These are phyloP conservation scores for Solanum lycopersicoides DNA, from an alignment of 257 asterid species.

Conservation along the genomic window DNA sequence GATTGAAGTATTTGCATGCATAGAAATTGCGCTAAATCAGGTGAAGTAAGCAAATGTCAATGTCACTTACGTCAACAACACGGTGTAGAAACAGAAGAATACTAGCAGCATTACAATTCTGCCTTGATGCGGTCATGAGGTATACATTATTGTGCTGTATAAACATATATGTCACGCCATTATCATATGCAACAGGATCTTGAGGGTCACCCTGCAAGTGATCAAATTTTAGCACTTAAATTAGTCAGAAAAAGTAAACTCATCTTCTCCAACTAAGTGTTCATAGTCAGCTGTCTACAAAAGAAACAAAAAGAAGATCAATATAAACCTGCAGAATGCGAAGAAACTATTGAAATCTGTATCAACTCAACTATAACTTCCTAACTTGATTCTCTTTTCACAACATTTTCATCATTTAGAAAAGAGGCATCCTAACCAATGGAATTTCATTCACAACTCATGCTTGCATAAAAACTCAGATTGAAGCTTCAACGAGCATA, in stretches of 20 bases:
- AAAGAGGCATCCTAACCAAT: not conserved
- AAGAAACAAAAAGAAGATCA: not conserved
- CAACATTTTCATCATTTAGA: not conserved
- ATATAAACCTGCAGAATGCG: not conserved
- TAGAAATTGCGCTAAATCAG: not conserved
- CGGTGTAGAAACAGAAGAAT: slow-evolving; percentile 92
- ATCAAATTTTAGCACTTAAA: not conserved
- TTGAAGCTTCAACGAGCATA: not conserved
- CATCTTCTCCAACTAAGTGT: not conserved
- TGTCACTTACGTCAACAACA: slow-evolving; percentile 83
- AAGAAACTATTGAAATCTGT: not conserved
- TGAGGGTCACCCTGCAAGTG: slow-evolving; percentile 77
- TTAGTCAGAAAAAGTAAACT: not conserved
- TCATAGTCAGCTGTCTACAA: not conserved
- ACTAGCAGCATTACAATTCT: slow-evolving; percentile 99
- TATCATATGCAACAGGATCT: slow-evolving; percentile 88
- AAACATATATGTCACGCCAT: slow-evolving; percentile 91
- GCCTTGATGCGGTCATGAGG: slow-evolving; percentile 95
- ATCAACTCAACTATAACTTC: not conserved
- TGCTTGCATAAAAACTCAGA: not conserved
- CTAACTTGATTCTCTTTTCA: not conserved
- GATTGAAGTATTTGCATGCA: not conserved
- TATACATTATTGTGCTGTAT: slow-evolving; percentile 94
- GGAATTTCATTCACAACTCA: not conserved
- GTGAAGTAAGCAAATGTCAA: not conserved